phyloP scores from a whole-genome alignment of 768 basidiomycete species.

The Mycena haematopus region DNA sequence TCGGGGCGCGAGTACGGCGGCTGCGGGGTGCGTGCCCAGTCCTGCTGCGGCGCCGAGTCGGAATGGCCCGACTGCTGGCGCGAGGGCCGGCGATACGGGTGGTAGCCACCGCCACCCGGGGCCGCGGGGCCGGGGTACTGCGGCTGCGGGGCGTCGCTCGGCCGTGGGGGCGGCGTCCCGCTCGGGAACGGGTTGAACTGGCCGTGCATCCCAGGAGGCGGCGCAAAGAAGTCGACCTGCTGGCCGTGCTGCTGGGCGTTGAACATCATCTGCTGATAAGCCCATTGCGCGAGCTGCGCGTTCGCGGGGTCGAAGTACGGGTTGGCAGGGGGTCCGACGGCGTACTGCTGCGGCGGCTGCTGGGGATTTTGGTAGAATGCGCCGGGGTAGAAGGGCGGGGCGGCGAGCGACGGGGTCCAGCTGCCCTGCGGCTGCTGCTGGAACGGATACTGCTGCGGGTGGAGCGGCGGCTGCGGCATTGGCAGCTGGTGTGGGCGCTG shows the following conservation, averaged over 20 bases:
- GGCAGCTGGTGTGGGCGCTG: constrained; percentile 57
- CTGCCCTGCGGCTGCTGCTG: constrained; percentile 73
- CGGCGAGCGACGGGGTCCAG: constrained; percentile 72
- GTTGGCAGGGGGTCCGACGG: constrained; percentile 48
- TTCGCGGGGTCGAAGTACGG: constrained; percentile 79
- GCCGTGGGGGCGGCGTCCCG: constrained; percentile 37
- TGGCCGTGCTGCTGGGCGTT: constrained; percentile 61
- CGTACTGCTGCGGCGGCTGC: constrained; percentile 28
- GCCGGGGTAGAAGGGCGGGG: constrained; percentile 78
- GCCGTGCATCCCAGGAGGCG: constrained; percentile 21
- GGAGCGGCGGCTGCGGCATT: constrained; percentile 40
- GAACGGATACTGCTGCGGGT: constrained; percentile 38
- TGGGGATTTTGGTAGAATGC: constrained; percentile 51
- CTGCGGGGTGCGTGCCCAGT: constrained; percentile 60
- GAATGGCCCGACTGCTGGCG: constrained; percentile 49
- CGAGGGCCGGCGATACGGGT: constrained; percentile 81
- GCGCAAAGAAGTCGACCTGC: constrained; percentile 35
- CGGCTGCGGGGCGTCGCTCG: constrained; percentile 21
- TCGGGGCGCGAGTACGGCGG: constrained; percentile 84
- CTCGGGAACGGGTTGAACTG: constrained; percentile 30
- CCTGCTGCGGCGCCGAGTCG: constrained; percentile 40
- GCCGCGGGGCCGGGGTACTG: constrained; percentile 31
- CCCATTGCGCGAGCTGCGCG: constrained; percentile 84
- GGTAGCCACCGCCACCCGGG: constrained; percentile 54
- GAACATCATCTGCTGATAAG: constrained; percentile 92